Evolutionary conservation across 331 rosid genomes (phyloP).

Genomic region (Stylosanthes scabra): DNA sequence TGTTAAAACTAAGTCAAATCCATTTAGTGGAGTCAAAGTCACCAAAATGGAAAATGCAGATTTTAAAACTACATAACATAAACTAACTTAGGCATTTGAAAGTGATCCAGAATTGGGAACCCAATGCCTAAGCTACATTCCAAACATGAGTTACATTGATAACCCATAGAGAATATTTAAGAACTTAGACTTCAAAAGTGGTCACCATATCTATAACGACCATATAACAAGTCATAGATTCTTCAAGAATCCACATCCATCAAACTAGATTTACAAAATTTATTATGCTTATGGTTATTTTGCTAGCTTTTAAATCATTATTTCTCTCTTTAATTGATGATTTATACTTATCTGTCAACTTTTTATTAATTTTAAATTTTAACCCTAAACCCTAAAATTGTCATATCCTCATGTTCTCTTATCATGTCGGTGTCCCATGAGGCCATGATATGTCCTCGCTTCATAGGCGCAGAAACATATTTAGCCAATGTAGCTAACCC

Average conservation of each 20-base stretch:
- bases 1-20: slow-evolving; percentile 28
- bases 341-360: background rate
- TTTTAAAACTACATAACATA: slow-evolving; percentile 12
- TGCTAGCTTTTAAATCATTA: background rate
- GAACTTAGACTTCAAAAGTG: background rate
- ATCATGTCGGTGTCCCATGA: background rate
- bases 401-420: background rate
- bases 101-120: background rate
- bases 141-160: background rate
- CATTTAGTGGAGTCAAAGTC: slow-evolving; percentile 26
- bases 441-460: background rate
- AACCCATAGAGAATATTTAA: background rate
- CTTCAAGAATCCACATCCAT: background rate
- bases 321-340: slow-evolving; percentile 1
- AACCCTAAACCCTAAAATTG: too few species aligned
- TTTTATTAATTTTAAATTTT: background rate
- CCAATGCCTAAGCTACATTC: slow-evolving; percentile 1
- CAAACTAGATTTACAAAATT: background rate
- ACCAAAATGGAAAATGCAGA: slow-evolving; percentile 1
- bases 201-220: background rate
- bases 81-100: slow-evolving; percentile 15
- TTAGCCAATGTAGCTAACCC: background rate
- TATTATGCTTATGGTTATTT: background rate
- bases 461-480: background rate
- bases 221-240: background rate